These are phyloP conservation scores for Cyberlindnera misumaiensis DNA, from an alignment of 805 yeast genomes.

Conservation along the genomic window DNA sequence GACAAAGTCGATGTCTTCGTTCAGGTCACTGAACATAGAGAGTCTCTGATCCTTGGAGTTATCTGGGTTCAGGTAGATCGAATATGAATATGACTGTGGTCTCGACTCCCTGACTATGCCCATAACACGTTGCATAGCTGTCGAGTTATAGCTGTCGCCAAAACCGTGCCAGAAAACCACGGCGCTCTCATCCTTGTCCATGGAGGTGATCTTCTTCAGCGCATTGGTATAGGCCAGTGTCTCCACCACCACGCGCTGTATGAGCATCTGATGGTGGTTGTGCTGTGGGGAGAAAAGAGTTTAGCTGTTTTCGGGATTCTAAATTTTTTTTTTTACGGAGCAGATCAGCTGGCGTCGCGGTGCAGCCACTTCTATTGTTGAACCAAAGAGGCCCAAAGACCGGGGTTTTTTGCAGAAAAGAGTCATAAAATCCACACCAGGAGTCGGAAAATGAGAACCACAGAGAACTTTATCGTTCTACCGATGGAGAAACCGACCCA, in stretches of 20 bases:
- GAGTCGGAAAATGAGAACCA: constrained; percentile 8
- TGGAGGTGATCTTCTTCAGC: constrained; percentile 11
- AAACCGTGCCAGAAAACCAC: constrained; percentile 82
- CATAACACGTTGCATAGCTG: constrained; percentile 44
- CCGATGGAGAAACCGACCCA: constrained; percentile 51
- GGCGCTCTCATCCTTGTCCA: constrained; percentile 27
- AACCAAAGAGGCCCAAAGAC: too few relatives aligned
- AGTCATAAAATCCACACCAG: constrained; percentile 12
- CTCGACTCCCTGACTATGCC: constrained; percentile 34
- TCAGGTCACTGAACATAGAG: constrained; percentile 54
- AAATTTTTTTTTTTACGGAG: too few relatives aligned
- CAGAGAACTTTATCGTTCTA: constrained; percentile 25
- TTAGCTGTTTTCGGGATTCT: too few relatives aligned
- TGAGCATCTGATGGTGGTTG: constrained; percentile 10
- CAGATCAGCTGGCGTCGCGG: too few relatives aligned
- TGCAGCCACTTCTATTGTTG: too few relatives aligned
- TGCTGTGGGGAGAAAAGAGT: neutral
- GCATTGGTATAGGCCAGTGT: constrained; percentile 15
- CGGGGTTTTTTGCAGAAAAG: too few relatives aligned
- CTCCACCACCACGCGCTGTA: constrained; percentile 12
- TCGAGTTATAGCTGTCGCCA: constrained; percentile 66
- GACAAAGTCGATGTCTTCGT: constrained; percentile 44
- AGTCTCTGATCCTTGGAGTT: constrained; percentile 45
- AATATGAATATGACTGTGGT: constrained; percentile 48
- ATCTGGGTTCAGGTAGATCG: constrained; percentile 44